Conservation (phyloP, 176 grass and related monocot genomes). For the Ampelocalamus luodianensis region DNA sequence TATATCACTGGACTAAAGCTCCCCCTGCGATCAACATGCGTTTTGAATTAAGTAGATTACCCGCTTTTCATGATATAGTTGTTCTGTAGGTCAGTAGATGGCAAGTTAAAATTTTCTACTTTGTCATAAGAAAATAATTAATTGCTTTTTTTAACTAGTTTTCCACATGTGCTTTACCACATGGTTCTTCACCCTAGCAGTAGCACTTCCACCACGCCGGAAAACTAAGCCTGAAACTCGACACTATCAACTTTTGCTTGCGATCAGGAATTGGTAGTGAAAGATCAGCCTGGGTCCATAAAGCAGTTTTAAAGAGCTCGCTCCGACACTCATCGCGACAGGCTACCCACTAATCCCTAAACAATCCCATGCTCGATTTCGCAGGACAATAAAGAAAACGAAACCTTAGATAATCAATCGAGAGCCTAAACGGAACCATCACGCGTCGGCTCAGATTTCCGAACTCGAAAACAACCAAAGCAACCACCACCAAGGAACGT, state of each 20-base stretch:
- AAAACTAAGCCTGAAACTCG: conserved; percentile 24
- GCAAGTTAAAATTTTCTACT: conserved; percentile 31
- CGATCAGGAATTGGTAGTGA: neutral
- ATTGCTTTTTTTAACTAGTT: neutral
- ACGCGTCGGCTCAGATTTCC: conserved; percentile 21
- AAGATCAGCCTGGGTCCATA: neutral
- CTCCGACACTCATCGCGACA: neutral
- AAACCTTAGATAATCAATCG: neutral
- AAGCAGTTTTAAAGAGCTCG: neutral
- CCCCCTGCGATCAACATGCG: neutral
- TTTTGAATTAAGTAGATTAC: conserved; percentile 23
- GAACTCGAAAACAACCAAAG: neutral
- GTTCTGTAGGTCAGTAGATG: neutral
- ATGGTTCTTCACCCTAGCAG: neutral
- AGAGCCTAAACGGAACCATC: neutral
- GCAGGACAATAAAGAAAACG: neutral
- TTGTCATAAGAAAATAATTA: conserved; percentile 20
- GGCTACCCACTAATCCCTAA: conserved; percentile 1
- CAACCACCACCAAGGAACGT: neutral
- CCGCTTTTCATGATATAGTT: neutral
- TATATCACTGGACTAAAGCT: conserved; percentile 1
- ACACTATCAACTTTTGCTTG: neutral
- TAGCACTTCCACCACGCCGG: neutral
- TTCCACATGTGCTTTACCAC: neutral
- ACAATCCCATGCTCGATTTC: neutral